Base-by-base conservation (phyloP, 2,329 filamentous ascomycete genomes). In the Fusarium mundagurra region DNA sequence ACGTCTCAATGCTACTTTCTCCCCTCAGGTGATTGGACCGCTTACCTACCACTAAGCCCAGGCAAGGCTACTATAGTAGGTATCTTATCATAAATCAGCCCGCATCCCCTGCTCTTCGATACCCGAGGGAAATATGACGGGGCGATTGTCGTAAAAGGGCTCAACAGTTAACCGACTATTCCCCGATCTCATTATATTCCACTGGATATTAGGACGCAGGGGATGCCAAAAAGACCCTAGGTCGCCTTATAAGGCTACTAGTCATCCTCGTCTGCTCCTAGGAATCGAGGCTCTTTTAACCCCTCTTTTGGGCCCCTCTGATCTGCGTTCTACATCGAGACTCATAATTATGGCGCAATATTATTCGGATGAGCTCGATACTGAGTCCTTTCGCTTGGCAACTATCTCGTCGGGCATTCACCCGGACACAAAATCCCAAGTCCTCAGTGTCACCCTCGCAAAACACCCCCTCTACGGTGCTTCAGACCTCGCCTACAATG, bases 321-420 rank as follows among this genome's bases (percentile, higher is more conserved):
- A 48, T 48, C 20, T 22, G 14, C 27, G 7, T 31, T 48, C 20
- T 22, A 22, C 27, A 48, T 16, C 27, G 3, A 22, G 14, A 22
- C 3, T 48, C 47, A 27, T 6, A 34, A 48, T 34, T 62, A 69
- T 69, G 66, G 43, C 48, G 36, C 55, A 69, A 34, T 29, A 29
- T 1, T 69, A 69, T 24, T 22, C 36, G 9, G 66, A 69, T 4
- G 5, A 18, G 7, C 55, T 69, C 6, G 36, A 55, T 12, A 31
- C 31, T 0, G n/a, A 44, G 6, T 69, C 20, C 0, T 69, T 69
- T 5, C 66, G 66, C 22, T 36, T 69, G 3, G 66, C 64, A 0
- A 33, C 14, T 2, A 16, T 69, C 5, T 62, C 31, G 0, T 6
- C n/a, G 0, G 64, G 1, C 8, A 17, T 2, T 2, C 17, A 17